phyloP scores from a whole-genome alignment of 75 land plant genomes.

The Gnetum montanum region DNA sequence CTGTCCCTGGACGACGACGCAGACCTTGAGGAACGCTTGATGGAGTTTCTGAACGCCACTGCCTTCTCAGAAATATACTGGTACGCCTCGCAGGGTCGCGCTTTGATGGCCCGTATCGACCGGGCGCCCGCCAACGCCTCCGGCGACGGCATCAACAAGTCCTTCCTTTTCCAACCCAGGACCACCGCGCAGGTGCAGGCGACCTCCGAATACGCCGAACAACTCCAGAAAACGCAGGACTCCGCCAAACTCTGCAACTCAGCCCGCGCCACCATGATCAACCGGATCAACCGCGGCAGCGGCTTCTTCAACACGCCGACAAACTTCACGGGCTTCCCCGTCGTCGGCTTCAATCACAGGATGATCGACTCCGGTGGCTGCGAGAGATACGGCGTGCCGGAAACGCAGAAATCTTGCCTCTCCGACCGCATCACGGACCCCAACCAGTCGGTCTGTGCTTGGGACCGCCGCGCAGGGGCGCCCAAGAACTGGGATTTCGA shows the following conservation, averaged over 20 bases:
- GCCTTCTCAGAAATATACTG: conserved; percentile 21
- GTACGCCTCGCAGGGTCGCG: conserved; percentile 11
- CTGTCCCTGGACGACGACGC: conserved; percentile 2
- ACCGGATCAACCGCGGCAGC: not conserved
- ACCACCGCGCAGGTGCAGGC: not conserved
- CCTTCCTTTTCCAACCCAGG: not conserved
- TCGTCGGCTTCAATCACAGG: not conserved
- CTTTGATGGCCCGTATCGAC: conserved; percentile 2
- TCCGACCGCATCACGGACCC: not conserved
- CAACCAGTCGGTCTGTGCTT: not conserved
- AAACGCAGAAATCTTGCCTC: not conserved
- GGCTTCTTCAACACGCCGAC: not conserved
- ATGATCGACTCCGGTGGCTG: not conserved
- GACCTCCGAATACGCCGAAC: conserved; percentile 4
- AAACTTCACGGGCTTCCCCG: not conserved
- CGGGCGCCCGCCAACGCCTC: conserved; percentile 7
- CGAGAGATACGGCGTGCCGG: not conserved
- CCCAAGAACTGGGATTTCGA: conserved; percentile 8
- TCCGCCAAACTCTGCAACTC: not conserved
- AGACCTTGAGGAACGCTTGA: conserved; percentile 7
- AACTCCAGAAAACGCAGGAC: not conserved
- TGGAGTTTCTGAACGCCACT: not conserved
- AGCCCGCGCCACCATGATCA: not conserved
- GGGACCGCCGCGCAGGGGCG: not conserved
- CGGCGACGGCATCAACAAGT: conserved; percentile 17